These are phyloP conservation scores for Russula vinacea DNA, from an alignment of 768 basidiomycete species.

Conservation along the genomic window DNA sequence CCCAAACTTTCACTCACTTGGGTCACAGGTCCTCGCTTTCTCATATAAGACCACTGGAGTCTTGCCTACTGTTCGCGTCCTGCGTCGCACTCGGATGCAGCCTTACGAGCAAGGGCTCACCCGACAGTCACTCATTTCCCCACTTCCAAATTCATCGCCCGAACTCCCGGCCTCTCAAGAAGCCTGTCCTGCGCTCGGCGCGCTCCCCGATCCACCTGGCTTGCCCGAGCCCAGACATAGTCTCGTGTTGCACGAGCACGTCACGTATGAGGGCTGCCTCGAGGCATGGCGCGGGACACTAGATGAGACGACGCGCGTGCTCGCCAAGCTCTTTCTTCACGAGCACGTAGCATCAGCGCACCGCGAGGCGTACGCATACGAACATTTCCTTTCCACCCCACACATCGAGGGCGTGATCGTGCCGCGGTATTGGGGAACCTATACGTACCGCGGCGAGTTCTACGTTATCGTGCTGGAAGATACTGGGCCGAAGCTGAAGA, in stretches of 20 bases:
- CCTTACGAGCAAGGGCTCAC: not conserved
- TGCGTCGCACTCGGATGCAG: constrained; percentile 10
- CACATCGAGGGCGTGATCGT: constrained; percentile 11
- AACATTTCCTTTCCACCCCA: constrained; percentile 10
- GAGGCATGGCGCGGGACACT: constrained; percentile 24
- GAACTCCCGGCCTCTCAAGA: not conserved
- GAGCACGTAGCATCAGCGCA: constrained; percentile 18
- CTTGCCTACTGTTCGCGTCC: constrained; percentile 3
- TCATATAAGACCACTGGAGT: not conserved
- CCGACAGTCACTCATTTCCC: not conserved
- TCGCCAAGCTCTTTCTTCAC: constrained; percentile 23
- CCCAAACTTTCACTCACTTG: not conserved
- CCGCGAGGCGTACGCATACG: constrained; percentile 19
- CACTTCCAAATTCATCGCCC: constrained; percentile 9
- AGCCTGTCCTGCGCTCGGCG: constrained; percentile 9
- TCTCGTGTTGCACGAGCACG: constrained; percentile 16
- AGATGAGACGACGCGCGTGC: constrained; percentile 9
- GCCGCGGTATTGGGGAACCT: constrained; percentile 19
- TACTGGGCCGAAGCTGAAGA: constrained; percentile 16
- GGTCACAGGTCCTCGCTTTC: constrained; percentile 16
- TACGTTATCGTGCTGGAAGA: constrained; percentile 21
- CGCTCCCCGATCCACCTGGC: constrained; percentile 15
- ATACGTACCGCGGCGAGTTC: constrained; percentile 23
- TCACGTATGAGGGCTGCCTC: constrained; percentile 18
- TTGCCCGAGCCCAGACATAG: constrained; percentile 7